phyloP scores from a whole-genome alignment of 306 rosid genomes.

The Neltuma alba region DNA sequence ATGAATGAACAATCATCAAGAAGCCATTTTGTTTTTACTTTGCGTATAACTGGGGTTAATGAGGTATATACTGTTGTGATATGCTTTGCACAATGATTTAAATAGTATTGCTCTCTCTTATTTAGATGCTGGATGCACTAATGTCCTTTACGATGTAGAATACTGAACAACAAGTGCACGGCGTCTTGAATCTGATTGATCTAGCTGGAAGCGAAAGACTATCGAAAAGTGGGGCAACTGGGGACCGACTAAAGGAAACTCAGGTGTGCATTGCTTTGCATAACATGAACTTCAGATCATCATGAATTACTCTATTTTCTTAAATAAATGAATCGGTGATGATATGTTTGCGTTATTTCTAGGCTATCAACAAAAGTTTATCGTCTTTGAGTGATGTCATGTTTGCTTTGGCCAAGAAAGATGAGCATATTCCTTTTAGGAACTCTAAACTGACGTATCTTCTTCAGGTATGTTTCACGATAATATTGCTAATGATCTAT shows the following conservation, averaged over 20 bases:
- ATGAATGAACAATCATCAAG: constrained; percentile 98
- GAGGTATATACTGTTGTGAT: constrained; percentile 53
- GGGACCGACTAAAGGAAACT: constrained; percentile 58
- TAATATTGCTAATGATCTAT: background rate
- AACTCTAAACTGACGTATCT: background rate
- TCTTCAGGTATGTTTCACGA: background rate
- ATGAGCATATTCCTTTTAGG: background rate
- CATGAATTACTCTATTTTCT: background rate
- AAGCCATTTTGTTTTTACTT: constrained; percentile 90
- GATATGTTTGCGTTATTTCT: background rate
- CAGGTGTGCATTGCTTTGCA: background rate
- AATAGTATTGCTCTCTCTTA: background rate
- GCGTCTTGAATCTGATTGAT: constrained; percentile 88
- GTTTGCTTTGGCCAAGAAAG: constrained; percentile 6
- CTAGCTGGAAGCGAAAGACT: constrained; percentile 95
- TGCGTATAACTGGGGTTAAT: constrained; percentile 84
- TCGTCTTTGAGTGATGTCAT: background rate
- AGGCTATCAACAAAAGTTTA: constrained; percentile 3
- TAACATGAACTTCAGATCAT: background rate
- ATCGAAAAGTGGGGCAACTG: constrained; percentile 90
- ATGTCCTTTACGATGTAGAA: constrained; percentile 46
- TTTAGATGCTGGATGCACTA: constrained; percentile 1
- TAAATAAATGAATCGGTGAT: background rate
- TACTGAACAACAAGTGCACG: constrained; percentile 95
- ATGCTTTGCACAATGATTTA: background rate